Evolutionary conservation across 176 grass and related monocot species (phyloP).

Genomic region (Oryza glumipatula): DNA sequence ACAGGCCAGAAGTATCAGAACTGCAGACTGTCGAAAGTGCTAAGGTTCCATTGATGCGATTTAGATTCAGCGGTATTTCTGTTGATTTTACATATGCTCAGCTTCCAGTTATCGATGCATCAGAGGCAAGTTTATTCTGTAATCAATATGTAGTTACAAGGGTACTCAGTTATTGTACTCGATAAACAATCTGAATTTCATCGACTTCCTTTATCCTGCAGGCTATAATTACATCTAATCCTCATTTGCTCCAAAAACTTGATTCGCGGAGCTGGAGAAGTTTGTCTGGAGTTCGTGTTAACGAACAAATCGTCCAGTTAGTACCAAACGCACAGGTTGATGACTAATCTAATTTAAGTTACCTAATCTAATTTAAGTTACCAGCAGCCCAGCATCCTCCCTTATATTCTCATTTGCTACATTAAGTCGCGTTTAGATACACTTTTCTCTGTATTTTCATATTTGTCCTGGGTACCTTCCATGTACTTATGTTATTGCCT

Average conservation of each 20-base stretch:
- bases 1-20: slow-evolving; percentile 55
- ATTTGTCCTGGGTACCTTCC: neutral
- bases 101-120: slow-evolving; percentile 55
- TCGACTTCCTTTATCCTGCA: slow-evolving; percentile 38
- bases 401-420: slow-evolving; percentile 2
- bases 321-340: slow-evolving; percentile 65
- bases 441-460: neutral
- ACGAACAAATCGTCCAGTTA: slow-evolving; percentile 65
- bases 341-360: slow-evolving; percentile 20
- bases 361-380: slow-evolving; percentile 20
- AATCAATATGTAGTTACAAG: neutral
- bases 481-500: slow-evolving; percentile 12
- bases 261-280: slow-evolving; percentile 66
- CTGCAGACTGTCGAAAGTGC: slow-evolving; percentile 58
- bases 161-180: neutral
- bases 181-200: slow-evolving; percentile 2
- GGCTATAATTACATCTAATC: slow-evolving; percentile 55
- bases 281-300: slow-evolving; percentile 73
- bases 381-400: neutral
- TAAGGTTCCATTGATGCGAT: slow-evolving; percentile 76
- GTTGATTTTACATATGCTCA: slow-evolving; percentile 69
- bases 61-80: slow-evolving; percentile 58
- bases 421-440: neutral
- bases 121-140: slow-evolving; percentile 47
- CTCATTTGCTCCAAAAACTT: slow-evolving; percentile 38